These are phyloP conservation scores for Amanita rubescens DNA, from an alignment of 768 basidiomycete species.

Conservation along the genomic window DNA sequence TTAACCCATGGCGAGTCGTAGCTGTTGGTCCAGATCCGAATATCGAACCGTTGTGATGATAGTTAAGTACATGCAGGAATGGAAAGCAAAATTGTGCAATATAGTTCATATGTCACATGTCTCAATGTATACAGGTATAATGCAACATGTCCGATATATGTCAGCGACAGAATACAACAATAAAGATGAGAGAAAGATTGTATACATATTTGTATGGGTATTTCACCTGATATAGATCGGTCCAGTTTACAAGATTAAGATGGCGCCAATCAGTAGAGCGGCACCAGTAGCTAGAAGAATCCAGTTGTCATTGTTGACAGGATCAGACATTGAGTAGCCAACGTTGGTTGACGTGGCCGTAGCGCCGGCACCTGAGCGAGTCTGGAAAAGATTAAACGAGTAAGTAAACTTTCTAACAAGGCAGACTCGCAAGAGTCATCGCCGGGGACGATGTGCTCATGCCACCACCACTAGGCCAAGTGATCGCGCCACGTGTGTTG, in stretches of 20 bases:
- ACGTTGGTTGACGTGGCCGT: constrained; percentile 10
- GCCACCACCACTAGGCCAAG: neutral
- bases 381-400: neutral
- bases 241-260: constrained; percentile 17
- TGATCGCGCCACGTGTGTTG: neutral
- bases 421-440: neutral
- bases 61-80: too few relatives aligned
- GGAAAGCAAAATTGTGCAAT: too few relatives aligned
- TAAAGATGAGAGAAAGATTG: too few relatives aligned
- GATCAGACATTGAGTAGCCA: constrained; percentile 3
- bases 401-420: neutral
- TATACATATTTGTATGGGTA: too few relatives aligned
- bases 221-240: too few relatives aligned
- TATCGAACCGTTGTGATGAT: constrained; percentile 57
- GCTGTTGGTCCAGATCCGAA: constrained; percentile 66
- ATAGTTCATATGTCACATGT: neutral
- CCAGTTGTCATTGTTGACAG: constrained; percentile 18
- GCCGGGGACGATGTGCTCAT: constrained; percentile 4
- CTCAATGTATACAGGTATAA: neutral
- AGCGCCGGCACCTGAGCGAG: neutral
- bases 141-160: too few relatives aligned
- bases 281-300: constrained; percentile 19
- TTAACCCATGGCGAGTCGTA: constrained; percentile 75
- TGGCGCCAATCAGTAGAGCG: constrained; percentile 17
- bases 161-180: neutral